Conservation (phyloP, 2,329 filamentous ascomycete species). For the Hypoxylon sp. region DNA sequence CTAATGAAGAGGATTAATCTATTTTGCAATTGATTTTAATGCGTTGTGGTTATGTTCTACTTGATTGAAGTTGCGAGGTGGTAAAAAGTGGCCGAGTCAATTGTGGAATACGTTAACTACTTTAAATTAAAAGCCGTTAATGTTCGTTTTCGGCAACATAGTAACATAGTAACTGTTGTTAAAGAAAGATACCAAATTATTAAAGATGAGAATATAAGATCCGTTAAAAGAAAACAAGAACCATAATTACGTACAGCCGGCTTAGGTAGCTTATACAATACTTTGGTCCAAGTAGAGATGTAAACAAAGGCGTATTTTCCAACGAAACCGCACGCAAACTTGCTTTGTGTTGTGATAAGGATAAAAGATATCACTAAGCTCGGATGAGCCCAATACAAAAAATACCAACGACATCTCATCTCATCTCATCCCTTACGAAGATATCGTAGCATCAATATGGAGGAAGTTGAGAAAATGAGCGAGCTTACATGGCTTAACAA, state of each 20-base stretch:
- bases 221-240: conserved; percentile 11
- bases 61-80: too few relatives aligned
- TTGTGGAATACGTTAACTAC: too few relatives aligned
- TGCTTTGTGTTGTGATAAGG: conserved; percentile 31
- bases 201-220: background rate
- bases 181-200: conserved; percentile 22
- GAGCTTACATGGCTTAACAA: background rate
- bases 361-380: conserved; percentile 35
- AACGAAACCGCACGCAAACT: conserved; percentile 19
- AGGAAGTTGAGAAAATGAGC: background rate
- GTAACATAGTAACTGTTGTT: too few relatives aligned
- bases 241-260: background rate
- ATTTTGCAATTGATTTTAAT: too few relatives aligned
- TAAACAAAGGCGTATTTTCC: conserved; percentile 27
- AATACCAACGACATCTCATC: too few relatives aligned
- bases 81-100: too few relatives aligned
- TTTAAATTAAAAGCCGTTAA: background rate
- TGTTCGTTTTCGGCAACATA: conserved; percentile 18
- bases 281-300: conserved; percentile 1
- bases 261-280: conserved; percentile 1
- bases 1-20: too few relatives aligned
- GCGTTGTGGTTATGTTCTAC: too few relatives aligned
- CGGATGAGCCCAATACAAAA: background rate
- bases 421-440: background rate
- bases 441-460: conserved; percentile 11